Base-by-base conservation (phyloP, 768 basidiomycete genomes). In the Leccinum broughii region DNA sequence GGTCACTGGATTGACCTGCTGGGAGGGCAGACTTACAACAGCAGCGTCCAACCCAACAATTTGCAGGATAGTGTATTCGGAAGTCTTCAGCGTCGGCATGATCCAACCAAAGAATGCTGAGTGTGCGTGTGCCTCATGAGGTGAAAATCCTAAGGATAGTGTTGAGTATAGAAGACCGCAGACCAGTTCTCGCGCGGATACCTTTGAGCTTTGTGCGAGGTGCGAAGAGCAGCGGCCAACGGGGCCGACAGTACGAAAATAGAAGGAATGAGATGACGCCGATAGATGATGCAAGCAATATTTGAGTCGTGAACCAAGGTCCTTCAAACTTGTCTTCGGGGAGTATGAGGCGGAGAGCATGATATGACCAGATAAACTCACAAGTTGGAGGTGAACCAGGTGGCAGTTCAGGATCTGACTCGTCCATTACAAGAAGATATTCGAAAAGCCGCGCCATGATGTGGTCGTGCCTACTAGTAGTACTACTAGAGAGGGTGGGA, bases 31-130 rank as follows among this genome's bases (percentile, higher is more conserved):
- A 81, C 92, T 68, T 70, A 94, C 93, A 67, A 98, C 97, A 2
- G 94, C 95, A 46, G 96, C 96, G 74, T 99, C 96, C 46, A 99
- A 77, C 0, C 96, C 96, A 13, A 99, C 96, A 54, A 97, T 96
- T 74, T 98, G 95, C 3, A 99, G 80, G 3, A 99, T 86, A 0
- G 93, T 90, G 62, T 92, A 95, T 71, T 99, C 96, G 50, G 92
- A 95, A 0, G 89, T 94, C 59, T 83, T 79, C 48, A 98, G 82
- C 0, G 96, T 98, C 1, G 96, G 96, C 65, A 96, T 76, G 55
- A 99, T 91, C 96, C 97, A 99, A 26, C 94, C 94, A 75, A 97
- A 94, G 77, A 97, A 92, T 0, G 89, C 86, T 60, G 85, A 81
- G 66, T 92, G 89, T 3, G 87, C 86, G 69, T 95, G 94, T 0